Percentiles rank a stretch among this genome's conserved stretches.
These are phyloP conservation scores for Pelargonium fulgidum DNA, from an alignment of 441 rosid genomes.

Conservation along the genomic window DNA sequence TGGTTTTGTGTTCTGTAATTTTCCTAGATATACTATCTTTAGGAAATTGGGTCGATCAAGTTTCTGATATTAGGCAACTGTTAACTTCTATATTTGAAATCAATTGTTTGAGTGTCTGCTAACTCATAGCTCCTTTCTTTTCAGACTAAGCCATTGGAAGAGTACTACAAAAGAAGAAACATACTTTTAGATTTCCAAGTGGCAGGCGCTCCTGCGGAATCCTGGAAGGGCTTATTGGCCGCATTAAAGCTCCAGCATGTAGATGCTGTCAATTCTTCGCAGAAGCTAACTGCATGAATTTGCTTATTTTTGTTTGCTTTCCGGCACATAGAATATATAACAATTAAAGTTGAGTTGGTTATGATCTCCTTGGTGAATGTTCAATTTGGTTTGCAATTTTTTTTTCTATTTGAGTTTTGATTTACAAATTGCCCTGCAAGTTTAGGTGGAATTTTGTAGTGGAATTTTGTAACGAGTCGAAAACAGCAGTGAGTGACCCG, in stretches of 20 bases:
- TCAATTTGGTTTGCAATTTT: slow-evolving; percentile 17
- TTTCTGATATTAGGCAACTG: not conserved
- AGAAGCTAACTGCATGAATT: slow-evolving; percentile 53
- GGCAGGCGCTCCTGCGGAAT: slow-evolving; percentile 55
- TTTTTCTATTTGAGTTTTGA: slow-evolving; percentile 8
- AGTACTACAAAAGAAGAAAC: slow-evolving; percentile 69
- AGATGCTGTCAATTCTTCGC: slow-evolving; percentile 43
- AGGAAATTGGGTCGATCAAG: no score
- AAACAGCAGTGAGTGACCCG: not conserved
- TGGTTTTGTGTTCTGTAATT: no score
- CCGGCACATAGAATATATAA: slow-evolving; percentile 25
- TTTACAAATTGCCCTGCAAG: not conserved
- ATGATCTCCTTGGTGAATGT: slow-evolving; percentile 14
- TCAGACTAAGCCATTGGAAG: slow-evolving; percentile 77
- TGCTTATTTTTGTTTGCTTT: slow-evolving; percentile 8
- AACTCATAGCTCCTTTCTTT: slow-evolving; percentile 2
- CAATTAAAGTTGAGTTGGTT: slow-evolving; percentile 13
- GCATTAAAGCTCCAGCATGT: slow-evolving; percentile 65
- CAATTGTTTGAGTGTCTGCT: not conserved
- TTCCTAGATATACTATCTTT: no score
- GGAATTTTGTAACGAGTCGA: not conserved
- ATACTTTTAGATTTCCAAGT: slow-evolving; percentile 71
- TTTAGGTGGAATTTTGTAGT: not conserved
- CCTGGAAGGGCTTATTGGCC: slow-evolving; percentile 79
- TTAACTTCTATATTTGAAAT: not conserved